Evolutionary conservation across 495 filamentous ascomycete genomes (phyloP), one percentile per base, ranked within the genome.

Genomic region (Trichocladium antarcticum): DNA sequence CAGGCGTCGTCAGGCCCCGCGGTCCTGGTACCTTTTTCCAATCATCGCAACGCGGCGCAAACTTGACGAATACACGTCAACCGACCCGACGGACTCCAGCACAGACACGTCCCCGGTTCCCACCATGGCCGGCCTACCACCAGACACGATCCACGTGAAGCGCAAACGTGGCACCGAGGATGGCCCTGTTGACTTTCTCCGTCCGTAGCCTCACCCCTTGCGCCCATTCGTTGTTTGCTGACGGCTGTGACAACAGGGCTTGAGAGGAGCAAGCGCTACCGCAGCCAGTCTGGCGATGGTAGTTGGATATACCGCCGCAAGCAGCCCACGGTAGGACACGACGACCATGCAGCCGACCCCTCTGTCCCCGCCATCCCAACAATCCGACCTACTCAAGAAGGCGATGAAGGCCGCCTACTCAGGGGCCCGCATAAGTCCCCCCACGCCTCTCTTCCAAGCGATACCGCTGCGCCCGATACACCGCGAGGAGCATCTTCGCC

Each of bases 161-260:
- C 69, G 75, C 55, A 78, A 76, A 60, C 65, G 65, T 49, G 68
- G 65, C 21, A 67, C 58, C 10, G 74, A 76, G 22, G 75, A 77
- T 14, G 57, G 57, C 6, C 72, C 74, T 12, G 68, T 77, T 40
- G 70, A 74, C 20, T 73, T 72, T 37, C 71, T 78, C 8, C 68
- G 75, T 77, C 49, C 53, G 69, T 60, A 22, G n/a, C 40, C 53
- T 48, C 48, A 16, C 35, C 34, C 31, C 7, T 17, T 16, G 1
- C 14, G 10, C 21, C 27, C 2, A 28, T 34, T 38, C 39, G 19
- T 37, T 6, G 2, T 54, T 16, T 7, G 22, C 27, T 52, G 27
- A 55, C 53, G 2, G 12, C 22, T 12, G 12, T 6, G 28, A 42
- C 22, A 8, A 14, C 28, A 66, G 54, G 46, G 6, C 51, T 57